Conservation (phyloP, 2,329 filamentous ascomycete species). For the Metarhizium humberi region DNA sequence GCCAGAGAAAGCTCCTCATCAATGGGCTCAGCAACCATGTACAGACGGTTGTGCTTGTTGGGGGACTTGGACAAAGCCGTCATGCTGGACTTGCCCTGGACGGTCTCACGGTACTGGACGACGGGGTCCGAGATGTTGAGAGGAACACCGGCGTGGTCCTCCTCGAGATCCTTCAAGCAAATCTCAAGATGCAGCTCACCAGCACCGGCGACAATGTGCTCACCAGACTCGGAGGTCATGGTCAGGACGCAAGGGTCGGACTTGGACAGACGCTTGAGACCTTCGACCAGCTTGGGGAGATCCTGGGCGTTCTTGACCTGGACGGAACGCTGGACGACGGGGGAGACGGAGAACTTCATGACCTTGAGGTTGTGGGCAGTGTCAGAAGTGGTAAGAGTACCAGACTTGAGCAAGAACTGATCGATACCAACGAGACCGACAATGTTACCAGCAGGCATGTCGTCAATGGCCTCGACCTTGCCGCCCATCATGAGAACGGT, state of each 20-base stretch:
- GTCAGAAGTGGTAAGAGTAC: slow-evolving; percentile 95
- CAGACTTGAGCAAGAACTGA: slow-evolving; percentile 99
- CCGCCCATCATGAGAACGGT: slow-evolving; percentile 99
- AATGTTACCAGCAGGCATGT: slow-evolving; percentile 99
- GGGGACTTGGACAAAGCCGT: slow-evolving; percentile 98
- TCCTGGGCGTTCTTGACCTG: slow-evolving; percentile 99
- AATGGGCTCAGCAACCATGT: slow-evolving; percentile 86
- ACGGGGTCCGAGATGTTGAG: slow-evolving; percentile 97
- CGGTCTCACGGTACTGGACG: slow-evolving; percentile 97
- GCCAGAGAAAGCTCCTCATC: slow-evolving; percentile 83
- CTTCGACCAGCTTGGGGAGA: slow-evolving; percentile 98
- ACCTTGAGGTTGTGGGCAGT: slow-evolving; percentile 99
- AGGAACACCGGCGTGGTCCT: slow-evolving; percentile 97
- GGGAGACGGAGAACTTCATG: slow-evolving; percentile 99
- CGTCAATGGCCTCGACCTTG: slow-evolving; percentile 97
- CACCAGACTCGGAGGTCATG: slow-evolving; percentile 80
- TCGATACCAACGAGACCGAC: slow-evolving; percentile 98
- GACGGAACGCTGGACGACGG: slow-evolving; percentile 96
- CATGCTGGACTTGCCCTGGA: slow-evolving; percentile 75
- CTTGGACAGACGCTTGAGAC: slow-evolving; percentile 99
- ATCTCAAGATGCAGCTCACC: slow-evolving; percentile 99
- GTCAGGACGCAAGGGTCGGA: slow-evolving; percentile 98
- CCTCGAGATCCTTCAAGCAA: slow-evolving; percentile 99
- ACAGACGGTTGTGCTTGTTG: slow-evolving; percentile 99
- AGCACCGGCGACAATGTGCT: slow-evolving; percentile 98